Evolutionary conservation across 2,329 filamentous ascomycete species (phyloP).

Genomic region (Ramularia endophylla): DNA sequence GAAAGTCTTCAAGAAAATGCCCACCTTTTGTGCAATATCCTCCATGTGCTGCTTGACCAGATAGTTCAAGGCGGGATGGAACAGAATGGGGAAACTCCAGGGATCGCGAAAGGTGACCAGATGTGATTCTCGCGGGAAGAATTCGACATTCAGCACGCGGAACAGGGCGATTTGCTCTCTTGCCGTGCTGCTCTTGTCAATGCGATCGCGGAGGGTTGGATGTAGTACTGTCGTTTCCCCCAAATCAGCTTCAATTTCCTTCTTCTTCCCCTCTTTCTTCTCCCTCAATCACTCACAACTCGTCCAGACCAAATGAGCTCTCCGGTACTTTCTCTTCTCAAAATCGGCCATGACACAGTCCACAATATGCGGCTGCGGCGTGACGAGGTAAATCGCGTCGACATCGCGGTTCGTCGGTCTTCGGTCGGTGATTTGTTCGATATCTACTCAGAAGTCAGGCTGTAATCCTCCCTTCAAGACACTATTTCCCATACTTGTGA

Average conservation of each 20-base stretch:
- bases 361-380: constrained; percentile 79
- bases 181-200: constrained; percentile 65
- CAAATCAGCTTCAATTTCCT: constrained; percentile 12
- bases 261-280: background rate
- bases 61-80: constrained; percentile 82
- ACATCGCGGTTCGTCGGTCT: constrained; percentile 79
- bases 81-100: constrained; percentile 90
- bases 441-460: constrained; percentile 56
- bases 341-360: constrained; percentile 93
- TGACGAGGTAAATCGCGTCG: constrained; percentile 90
- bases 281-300: constrained; percentile 43
- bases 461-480: no score
- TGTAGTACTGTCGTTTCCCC: constrained; percentile 52
- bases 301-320: constrained; percentile 80
- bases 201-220: constrained; percentile 61
- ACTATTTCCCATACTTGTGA: constrained; percentile 83
- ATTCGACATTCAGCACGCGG: constrained; percentile 80
- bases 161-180: constrained; percentile 73
- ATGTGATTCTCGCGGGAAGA: constrained; percentile 83
- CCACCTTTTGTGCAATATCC: constrained; percentile 80
- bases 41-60: constrained; percentile 80
- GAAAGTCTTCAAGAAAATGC: no score
- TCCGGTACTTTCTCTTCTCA: constrained; percentile 74
- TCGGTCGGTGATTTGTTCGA: constrained; percentile 86
- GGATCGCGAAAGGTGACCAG: constrained; percentile 89